Percentiles rank a stretch among this genome's conserved stretches.
Conservation (phyloP, 2,329 filamentous ascomycete genomes). For the Arachnomyces sp. region DNA sequence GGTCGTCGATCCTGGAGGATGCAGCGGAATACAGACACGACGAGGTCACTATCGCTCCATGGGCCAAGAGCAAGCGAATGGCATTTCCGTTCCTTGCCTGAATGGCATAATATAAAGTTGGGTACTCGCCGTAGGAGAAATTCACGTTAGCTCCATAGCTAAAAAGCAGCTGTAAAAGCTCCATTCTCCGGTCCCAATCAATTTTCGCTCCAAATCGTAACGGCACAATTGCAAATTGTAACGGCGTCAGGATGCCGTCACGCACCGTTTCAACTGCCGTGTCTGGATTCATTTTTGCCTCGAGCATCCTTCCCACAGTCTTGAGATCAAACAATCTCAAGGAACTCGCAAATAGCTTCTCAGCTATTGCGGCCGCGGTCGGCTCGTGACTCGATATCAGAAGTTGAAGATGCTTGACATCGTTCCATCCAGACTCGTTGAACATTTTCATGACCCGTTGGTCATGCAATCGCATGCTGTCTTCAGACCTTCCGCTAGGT, state of each 20-base stretch:
- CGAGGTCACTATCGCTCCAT: conserved; percentile 2
- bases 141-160: conserved; percentile 10
- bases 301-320: conserved; percentile 5
- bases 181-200: not conserved
- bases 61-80: conserved; percentile 3
- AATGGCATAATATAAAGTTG: conserved; percentile 6
- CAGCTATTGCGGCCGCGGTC: conserved; percentile 13
- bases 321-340: conserved; percentile 4
- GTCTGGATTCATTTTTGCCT: conserved; percentile 5
- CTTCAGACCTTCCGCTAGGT: not conserved
- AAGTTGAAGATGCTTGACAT: conserved; percentile 1
- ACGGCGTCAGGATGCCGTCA: not conserved
- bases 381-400: conserved; percentile 10
- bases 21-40: conserved; percentile 1
- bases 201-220: not conserved
- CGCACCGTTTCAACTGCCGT: not conserved
- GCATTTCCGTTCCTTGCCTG: not conserved
- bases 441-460: conserved; percentile 3
- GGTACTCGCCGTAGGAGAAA: not conserved
- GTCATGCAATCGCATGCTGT: not conserved
- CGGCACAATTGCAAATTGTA: conserved; percentile 1
- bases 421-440: conserved; percentile 5
- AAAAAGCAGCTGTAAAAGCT: conserved; percentile 8
- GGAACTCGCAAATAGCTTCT: conserved; percentile 12
- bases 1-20: not conserved